phyloP scores from a whole-genome alignment of 108 stramenopile genomes.

The Pseudonitzschia pungens region DNA sequence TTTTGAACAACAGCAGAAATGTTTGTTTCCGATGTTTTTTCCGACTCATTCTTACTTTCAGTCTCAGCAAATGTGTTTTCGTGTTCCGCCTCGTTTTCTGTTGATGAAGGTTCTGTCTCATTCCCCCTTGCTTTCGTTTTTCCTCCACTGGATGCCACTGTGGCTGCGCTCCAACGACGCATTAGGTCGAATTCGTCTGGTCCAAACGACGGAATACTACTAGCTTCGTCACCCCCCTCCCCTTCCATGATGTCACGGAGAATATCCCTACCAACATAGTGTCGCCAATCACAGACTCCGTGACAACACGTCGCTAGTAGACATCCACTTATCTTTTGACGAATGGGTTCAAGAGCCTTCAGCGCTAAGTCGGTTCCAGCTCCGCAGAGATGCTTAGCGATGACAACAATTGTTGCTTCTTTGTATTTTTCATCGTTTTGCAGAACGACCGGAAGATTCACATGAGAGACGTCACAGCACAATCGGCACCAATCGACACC shows the following conservation, averaged over 20 bases:
- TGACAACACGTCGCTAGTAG: slow-evolving; percentile 88
- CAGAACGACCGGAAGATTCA: slow-evolving; percentile 47
- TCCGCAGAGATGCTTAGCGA: slow-evolving; percentile 84
- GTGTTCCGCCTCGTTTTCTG: slow-evolving; percentile 17
- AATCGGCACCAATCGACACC: slow-evolving; percentile 57
- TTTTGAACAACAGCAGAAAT: slow-evolving; percentile 43
- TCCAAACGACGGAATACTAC: slow-evolving; percentile 43
- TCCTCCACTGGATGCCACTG: slow-evolving; percentile 7
- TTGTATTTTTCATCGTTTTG: slow-evolving; percentile 19
- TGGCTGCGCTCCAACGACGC: slow-evolving; percentile 25
- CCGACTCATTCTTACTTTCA: background rate
- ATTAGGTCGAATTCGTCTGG: slow-evolving; percentile 68
- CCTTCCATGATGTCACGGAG: slow-evolving; percentile 31
- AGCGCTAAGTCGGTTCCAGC: slow-evolving; percentile 82
- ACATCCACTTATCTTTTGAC: slow-evolving; percentile 52
- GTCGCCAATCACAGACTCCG: slow-evolving; percentile 76
- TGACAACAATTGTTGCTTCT: slow-evolving; percentile 41
- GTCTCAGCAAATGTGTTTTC: background rate
- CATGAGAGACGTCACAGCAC: slow-evolving; percentile 80
- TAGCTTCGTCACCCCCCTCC: slow-evolving; percentile 3
- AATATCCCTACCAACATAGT: slow-evolving; percentile 79
- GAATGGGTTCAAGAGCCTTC: slow-evolving; percentile 54
- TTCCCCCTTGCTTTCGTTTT: background rate
- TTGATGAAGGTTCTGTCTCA: background rate
- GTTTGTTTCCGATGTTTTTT: slow-evolving; percentile 4